A percentile compares a stretch with the other conserved stretches of the same genome.
These are phyloP conservation scores for Arthrobotrys musiformis DNA, from an alignment of 2,329 filamentous ascomycete genomes.

Conservation along the genomic window DNA sequence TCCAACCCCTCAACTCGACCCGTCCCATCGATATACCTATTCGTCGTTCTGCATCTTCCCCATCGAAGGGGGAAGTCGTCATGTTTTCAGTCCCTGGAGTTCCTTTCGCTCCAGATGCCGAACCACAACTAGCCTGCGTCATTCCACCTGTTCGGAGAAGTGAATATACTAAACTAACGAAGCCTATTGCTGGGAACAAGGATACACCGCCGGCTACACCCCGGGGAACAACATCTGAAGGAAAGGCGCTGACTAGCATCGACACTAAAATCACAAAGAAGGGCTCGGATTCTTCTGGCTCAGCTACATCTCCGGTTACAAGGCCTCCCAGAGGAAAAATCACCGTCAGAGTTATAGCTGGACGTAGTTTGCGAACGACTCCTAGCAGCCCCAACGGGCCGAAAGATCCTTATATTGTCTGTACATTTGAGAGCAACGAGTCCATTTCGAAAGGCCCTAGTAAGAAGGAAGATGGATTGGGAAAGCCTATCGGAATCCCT, in stretches of 20 bases:
- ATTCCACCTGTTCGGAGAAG: background rate
- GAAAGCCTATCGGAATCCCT: constrained; percentile 73
- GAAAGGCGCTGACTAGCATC: constrained; percentile 60
- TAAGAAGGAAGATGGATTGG: constrained; percentile 68
- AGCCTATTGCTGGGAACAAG: constrained; percentile 47
- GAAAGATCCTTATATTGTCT: constrained; percentile 92
- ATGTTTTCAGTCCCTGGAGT: background rate
- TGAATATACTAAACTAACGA: constrained; percentile 21
- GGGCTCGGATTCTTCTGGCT: constrained; percentile 60
- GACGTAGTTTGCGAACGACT: constrained; percentile 80
- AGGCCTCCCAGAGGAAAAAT: constrained; percentile 85
- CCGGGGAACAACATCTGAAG: constrained; percentile 60
- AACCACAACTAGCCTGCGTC: background rate
- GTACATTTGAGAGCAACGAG: constrained; percentile 95
- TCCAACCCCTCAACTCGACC: constrained; percentile 8
- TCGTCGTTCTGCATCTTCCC: background rate
- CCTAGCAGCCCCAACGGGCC: constrained; percentile 53
- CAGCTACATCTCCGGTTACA: constrained; percentile 67
- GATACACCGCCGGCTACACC: constrained; percentile 60
- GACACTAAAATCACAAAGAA: constrained; percentile 36
- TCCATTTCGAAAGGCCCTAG: constrained; percentile 89
- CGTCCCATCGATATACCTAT: background rate
- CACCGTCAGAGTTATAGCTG: constrained; percentile 87
- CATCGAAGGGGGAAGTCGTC: background rate
- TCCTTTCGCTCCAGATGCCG: constrained; percentile 4